These are phyloP conservation scores for Pichia sp. DNA, from an alignment of 1,139 yeast species.

Conservation along the genomic window DNA sequence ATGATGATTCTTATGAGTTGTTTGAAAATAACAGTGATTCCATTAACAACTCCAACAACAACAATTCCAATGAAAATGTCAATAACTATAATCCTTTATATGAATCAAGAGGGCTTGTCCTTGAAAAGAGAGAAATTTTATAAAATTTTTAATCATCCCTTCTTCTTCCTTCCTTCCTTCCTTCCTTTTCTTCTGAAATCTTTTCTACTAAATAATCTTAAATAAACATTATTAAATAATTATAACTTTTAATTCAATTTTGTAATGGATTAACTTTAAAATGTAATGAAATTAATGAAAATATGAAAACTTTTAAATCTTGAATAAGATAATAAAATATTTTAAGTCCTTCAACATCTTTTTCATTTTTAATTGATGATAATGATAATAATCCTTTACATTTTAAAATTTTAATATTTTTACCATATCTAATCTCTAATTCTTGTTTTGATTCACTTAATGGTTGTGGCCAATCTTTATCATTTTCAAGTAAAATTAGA, in stretches of 20 bases:
- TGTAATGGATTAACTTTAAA: slow-evolving; percentile 33
- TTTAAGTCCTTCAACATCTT: slow-evolving; percentile 39
- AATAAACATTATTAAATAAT: not conserved
- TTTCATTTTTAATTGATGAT: slow-evolving; percentile 34
- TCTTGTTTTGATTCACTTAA: slow-evolving; percentile 40
- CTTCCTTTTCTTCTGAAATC: not conserved
- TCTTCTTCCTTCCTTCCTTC: not conserved
- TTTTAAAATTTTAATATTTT: slow-evolving; percentile 33
- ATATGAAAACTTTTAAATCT: slow-evolving; percentile 39
- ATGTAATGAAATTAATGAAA: slow-evolving; percentile 38
- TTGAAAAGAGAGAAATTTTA: not conserved
- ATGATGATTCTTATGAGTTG: not conserved
- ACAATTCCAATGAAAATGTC: not conserved
- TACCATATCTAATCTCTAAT: slow-evolving; percentile 37
- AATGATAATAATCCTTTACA: slow-evolving; percentile 38
- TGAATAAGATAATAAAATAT: slow-evolving; percentile 40
- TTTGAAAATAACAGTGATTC: not conserved
- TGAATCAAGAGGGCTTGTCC: slow-evolving; percentile 8
- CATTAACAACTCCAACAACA: too few relatives aligned
- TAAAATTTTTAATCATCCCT: not conserved
- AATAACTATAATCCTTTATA: not conserved
- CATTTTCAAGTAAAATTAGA: slow-evolving; percentile 38
- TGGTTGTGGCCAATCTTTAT: slow-evolving; percentile 37
- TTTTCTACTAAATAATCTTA: not conserved
- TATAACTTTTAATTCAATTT: not conserved